These are phyloP conservation scores for Hippophae gyantsensis DNA, from an alignment of 306 rosid species.

Conservation along the genomic window DNA sequence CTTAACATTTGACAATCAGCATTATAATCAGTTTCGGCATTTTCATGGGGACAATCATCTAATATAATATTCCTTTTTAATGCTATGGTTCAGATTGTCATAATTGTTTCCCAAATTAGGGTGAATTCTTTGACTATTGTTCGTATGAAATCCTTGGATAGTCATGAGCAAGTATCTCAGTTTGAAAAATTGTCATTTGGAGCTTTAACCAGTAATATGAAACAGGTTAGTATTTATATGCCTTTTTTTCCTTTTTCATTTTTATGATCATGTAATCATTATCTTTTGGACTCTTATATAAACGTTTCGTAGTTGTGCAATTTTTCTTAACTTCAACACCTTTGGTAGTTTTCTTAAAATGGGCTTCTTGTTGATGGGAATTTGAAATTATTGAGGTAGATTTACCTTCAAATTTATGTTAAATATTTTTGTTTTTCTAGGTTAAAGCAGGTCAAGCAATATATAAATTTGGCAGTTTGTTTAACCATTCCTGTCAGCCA, in stretches of 20 bases:
- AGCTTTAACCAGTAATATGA: constrained; percentile 53
- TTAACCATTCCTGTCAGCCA: constrained; percentile 89
- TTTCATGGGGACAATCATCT: neutral
- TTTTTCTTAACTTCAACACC: neutral
- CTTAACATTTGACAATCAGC: neutral
- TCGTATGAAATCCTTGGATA: constrained; percentile 56
- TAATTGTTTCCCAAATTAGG: constrained; percentile 69
- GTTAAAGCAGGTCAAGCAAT: constrained; percentile 83
- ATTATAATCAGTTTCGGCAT: neutral
- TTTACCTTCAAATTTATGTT: constrained; percentile 16
- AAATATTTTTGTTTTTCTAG: constrained; percentile 28
- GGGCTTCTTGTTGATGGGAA: neutral
- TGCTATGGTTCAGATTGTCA: constrained; percentile 50
- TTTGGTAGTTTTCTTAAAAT: neutral
- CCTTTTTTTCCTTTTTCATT: constrained; percentile 6
- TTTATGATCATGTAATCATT: neutral
- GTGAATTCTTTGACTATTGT: constrained; percentile 79
- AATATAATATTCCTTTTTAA: constrained; percentile 18
- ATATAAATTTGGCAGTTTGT: constrained; percentile 64
- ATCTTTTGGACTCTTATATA: neutral
- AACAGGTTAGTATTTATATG: constrained; percentile 51
- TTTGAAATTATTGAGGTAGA: neutral
- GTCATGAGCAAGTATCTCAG: constrained; percentile 29
- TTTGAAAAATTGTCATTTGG: constrained; percentile 32
- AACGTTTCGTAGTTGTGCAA: neutral